Percentiles rank a stretch among this genome's conserved stretches.
phyloP scores from a whole-genome alignment of 768 basidiomycete species.

The Lactifluus pinguis region DNA sequence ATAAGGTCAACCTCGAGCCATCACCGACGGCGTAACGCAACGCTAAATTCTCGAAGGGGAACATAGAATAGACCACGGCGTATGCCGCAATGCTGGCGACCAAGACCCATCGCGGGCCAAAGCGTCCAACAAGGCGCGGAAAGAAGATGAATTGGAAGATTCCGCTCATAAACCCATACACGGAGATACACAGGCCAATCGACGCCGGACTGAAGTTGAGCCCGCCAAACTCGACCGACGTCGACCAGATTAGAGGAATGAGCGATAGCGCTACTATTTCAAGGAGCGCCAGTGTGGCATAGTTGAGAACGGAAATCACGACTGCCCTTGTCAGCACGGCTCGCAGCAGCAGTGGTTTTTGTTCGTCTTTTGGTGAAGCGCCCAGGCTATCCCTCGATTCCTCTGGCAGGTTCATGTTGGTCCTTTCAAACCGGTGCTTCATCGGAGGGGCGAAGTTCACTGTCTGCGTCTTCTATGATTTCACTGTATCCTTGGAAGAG shows the following conservation, averaged over 20 bases:
- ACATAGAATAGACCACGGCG: slow-evolving; percentile 20
- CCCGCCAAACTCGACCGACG: slow-evolving; percentile 35
- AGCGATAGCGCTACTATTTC: slow-evolving; percentile 33
- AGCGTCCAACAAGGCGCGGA: slow-evolving; percentile 26
- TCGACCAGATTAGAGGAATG: slow-evolving; percentile 37
- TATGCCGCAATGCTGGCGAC: slow-evolving; percentile 20
- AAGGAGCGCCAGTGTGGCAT: slow-evolving; percentile 33
- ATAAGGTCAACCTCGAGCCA: no score
- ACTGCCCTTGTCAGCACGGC: slow-evolving; percentile 28
- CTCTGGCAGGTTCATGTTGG: neutral
- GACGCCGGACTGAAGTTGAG: slow-evolving; percentile 29
- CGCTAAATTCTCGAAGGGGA: slow-evolving; percentile 23
- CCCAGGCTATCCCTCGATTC: neutral
- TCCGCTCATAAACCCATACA: slow-evolving; percentile 29
- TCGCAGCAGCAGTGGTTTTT: slow-evolving; percentile 26
- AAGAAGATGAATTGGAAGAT: slow-evolving; percentile 31
- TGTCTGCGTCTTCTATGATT: neutral
- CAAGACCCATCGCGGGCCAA: slow-evolving; percentile 30
- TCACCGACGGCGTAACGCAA: no score
- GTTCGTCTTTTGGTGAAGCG: neutral
- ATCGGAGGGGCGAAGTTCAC: neutral
- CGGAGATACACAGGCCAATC: slow-evolving; percentile 31
- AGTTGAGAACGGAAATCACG: slow-evolving; percentile 36
- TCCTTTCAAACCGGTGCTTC: neutral
- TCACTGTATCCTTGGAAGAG: neutral